Evolutionary conservation across 2,329 filamentous ascomycete genomes (phyloP).

Genomic region (Trichoderma pleuroti): DNA sequence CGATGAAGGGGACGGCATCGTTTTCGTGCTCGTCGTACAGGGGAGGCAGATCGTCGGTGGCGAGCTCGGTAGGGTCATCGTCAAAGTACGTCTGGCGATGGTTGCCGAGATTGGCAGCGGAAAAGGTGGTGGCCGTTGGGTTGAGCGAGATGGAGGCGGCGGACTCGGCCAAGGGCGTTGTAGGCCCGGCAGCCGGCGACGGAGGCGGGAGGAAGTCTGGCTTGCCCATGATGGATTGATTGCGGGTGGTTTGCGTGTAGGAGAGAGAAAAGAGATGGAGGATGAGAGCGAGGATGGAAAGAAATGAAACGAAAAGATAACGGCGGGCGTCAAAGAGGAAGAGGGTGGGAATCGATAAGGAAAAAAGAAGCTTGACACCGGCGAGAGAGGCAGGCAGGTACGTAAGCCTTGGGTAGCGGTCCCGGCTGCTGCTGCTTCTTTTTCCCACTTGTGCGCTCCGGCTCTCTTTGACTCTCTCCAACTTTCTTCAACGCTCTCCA

Average conservation of each 20-base stretch:
- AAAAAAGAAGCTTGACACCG: slow-evolving; percentile 10
- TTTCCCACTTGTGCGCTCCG: background rate
- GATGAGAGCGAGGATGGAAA: background rate
- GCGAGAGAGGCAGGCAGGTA: background rate
- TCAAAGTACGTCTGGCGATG: slow-evolving; percentile 33
- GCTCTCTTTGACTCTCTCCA: background rate
- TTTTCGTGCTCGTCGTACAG: slow-evolving; percentile 41
- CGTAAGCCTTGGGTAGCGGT: background rate
- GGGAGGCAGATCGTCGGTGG: slow-evolving; percentile 43
- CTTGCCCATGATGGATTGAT: slow-evolving; percentile 27
- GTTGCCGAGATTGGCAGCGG: slow-evolving; percentile 17
- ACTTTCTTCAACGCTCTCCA: background rate
- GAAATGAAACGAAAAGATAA: background rate
- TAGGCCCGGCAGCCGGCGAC: slow-evolving; percentile 13
- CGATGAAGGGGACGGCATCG: slow-evolving; percentile 20
- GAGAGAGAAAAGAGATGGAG: background rate
- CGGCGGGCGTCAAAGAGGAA: background rate
- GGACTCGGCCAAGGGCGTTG: slow-evolving; percentile 27
- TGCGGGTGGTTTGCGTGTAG: background rate
- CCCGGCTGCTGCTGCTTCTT: background rate
- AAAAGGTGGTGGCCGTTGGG: slow-evolving; percentile 19
- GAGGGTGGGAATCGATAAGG: slow-evolving; percentile 3
- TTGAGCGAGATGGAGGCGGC: slow-evolving; percentile 29
- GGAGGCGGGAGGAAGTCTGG: slow-evolving; percentile 19
- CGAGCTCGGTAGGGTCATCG: slow-evolving; percentile 35